Conservation (phyloP, 1,284 basidiomycete species). For the Ganoderma leucocontextum region DNA sequence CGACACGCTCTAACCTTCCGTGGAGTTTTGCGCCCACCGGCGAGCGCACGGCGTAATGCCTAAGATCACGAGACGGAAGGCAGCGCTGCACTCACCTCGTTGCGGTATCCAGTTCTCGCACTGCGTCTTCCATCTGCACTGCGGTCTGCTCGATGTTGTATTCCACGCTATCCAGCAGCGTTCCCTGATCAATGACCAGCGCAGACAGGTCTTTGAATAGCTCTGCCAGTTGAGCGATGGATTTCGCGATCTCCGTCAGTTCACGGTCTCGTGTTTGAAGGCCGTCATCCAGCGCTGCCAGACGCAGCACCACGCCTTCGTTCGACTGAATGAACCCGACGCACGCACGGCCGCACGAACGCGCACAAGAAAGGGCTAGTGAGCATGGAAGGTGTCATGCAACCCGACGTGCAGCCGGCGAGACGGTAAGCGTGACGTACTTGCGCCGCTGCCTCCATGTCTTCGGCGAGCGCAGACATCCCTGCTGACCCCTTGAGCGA, state of each 20-base stretch:
- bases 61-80: background rate
- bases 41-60: slow-evolving; percentile 13
- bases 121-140: slow-evolving; percentile 83
- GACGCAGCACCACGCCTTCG: slow-evolving; percentile 47
- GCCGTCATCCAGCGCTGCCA: slow-evolving; percentile 54
- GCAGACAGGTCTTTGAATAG: slow-evolving; percentile 95
- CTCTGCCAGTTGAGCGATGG: slow-evolving; percentile 91
- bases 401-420: slow-evolving; percentile 37
- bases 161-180: slow-evolving; percentile 94
- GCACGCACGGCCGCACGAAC: slow-evolving; percentile 21
- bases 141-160: slow-evolving; percentile 97
- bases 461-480: slow-evolving; percentile 85
- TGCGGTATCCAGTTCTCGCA: slow-evolving; percentile 85
- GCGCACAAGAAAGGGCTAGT: slow-evolving; percentile 2
- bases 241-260: slow-evolving; percentile 91
- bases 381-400: slow-evolving; percentile 21
- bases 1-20: slow-evolving; percentile 8
- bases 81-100: slow-evolving; percentile 63
- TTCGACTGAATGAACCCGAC: slow-evolving; percentile 39
- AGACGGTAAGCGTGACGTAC: slow-evolving; percentile 48
- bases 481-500: slow-evolving; percentile 84
- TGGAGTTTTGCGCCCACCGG: slow-evolving; percentile 1
- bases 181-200: slow-evolving; percentile 98
- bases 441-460: slow-evolving; percentile 78
- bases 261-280: slow-evolving; percentile 79